Evolutionary conservation across 2,329 filamentous ascomycete genomes (phyloP), one percentile per base, ranked within the genome.

Genomic region (Ophiostoma ulmi): DNA sequence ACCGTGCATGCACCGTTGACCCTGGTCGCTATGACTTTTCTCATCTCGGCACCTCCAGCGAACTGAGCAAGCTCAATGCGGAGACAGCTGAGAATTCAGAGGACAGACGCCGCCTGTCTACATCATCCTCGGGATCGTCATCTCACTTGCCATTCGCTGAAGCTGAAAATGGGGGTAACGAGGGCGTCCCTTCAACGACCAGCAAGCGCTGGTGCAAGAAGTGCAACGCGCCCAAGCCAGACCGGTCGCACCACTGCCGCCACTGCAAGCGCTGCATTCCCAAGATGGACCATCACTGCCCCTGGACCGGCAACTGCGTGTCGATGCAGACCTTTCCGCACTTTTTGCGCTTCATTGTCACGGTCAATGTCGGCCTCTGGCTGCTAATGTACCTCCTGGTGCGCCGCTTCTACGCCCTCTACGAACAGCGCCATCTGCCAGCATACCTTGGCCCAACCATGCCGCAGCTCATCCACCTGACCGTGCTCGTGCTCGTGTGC

Each of bases 241-340:
- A 90, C 0, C 84, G 92, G 74, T 87, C 91, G 1, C 92, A 95
- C 82, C 92, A 96, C 82, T 96, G 92, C 81, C 89, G 88, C 73
- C 86, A 87, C 75, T 96, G 92, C 80, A 83, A 83, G 74, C 87
- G 89, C 75, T 93, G 91, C 79, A 86, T 93, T 67, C 90, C 90
- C 52, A 90, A 88, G 80, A 94, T 94, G 91, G 91, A 94, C 80
- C 91, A 93, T 80, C 91, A 96, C 81, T 95, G 92, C 77, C 91
- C 92, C 2, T 95, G 92, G 92, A 94, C 91, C 3, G 83, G 81
- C 72, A 94, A 94, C 80, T 96, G 92, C 81, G 91, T 95, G 69
- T 93, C 91, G 14, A 86, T 93, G 78, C 89, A 88, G 72, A 94
- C 91, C 0, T 91, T 93, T 76, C 92, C 92, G 8, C 90, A 94